Conservation (phyloP, 202 grass and related monocot genomes). For the Cymbopogon flexuosus region DNA sequence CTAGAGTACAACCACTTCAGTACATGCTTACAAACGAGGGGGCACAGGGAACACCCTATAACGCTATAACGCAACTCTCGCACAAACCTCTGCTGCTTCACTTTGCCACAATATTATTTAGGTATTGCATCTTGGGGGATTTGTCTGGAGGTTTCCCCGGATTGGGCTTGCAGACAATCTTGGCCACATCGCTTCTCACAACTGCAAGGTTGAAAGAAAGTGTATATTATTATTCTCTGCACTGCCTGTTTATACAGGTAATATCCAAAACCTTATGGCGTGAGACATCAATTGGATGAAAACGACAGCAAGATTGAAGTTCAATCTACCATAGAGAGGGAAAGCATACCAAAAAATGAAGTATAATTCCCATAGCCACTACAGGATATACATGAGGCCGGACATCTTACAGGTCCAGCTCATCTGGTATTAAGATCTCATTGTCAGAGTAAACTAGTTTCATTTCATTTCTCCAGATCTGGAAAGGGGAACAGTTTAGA, state of each 20-base stretch:
- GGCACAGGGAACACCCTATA: background rate
- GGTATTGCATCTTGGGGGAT: constrained; percentile 12
- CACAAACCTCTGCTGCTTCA: constrained; percentile 3
- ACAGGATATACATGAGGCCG: constrained; percentile 11
- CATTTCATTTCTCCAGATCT: constrained; percentile 99
- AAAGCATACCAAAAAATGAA: constrained; percentile 27
- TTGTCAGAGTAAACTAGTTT: constrained; percentile 74
- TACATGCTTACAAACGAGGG: constrained; percentile 14
- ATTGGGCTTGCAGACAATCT: background rate
- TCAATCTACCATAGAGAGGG: background rate
- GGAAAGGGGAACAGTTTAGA: constrained; percentile 4
- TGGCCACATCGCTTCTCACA: background rate
- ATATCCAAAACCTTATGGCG: background rate
- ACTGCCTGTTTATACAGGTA: background rate
- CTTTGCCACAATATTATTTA: constrained; percentile 20
- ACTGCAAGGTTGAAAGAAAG: constrained; percentile 16
- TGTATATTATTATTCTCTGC: background rate
- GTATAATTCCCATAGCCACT: constrained; percentile 9
- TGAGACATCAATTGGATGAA: background rate
- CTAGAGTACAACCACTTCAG: background rate
- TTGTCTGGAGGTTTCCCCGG: background rate
- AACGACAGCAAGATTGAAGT: background rate
- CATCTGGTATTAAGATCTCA: constrained; percentile 50
- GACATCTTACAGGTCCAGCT: constrained; percentile 58
- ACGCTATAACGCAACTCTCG: constrained; percentile 14